Percentiles rank a stretch among this genome's conserved stretches.
Evolutionary conservation across 1,139 yeast genomes (phyloP).

Genomic region (Taiozyma onychis): DNA sequence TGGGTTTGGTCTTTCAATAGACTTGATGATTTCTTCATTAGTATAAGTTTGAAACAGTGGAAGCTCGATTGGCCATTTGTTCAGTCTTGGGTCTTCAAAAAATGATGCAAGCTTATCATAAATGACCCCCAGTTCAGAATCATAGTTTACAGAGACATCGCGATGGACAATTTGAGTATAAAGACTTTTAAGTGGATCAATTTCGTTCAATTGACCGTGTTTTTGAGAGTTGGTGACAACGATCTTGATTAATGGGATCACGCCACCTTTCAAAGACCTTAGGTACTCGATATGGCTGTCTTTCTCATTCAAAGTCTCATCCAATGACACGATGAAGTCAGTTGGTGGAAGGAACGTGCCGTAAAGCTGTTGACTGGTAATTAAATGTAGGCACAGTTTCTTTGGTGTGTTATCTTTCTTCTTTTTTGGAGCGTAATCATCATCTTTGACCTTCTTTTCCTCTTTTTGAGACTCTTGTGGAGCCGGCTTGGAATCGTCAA

Average conservation of each 20-base stretch:
- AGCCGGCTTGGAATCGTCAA: not conserved
- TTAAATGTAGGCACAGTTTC: slow-evolving; percentile 32
- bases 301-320: slow-evolving; percentile 41
- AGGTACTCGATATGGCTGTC: slow-evolving; percentile 26
- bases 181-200: slow-evolving; percentile 1
- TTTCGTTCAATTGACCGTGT: slow-evolving; percentile 26
- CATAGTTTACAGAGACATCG: slow-evolving; percentile 4
- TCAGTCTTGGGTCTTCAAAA: slow-evolving; percentile 13
- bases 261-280: slow-evolving; percentile 9
- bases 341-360: slow-evolving; percentile 25
- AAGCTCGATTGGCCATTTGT: slow-evolving; percentile 13
- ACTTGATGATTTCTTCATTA: slow-evolving; percentile 8
- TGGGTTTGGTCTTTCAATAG: slow-evolving; percentile 13
- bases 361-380: slow-evolving; percentile 37
- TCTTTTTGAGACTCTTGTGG: too few species aligned
- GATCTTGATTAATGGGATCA: slow-evolving; percentile 36
- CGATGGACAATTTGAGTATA: slow-evolving; percentile 11
- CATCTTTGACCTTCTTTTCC: slow-evolving; percentile 29
- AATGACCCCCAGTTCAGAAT: slow-evolving; percentile 5
- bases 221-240: slow-evolving; percentile 36
- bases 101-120: slow-evolving; percentile 10
- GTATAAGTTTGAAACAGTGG: slow-evolving; percentile 14
- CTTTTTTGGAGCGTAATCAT: slow-evolving; percentile 31
- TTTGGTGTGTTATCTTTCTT: slow-evolving; percentile 2
- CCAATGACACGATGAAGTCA: slow-evolving; percentile 53